Evolutionary conservation across 73 alveolate species (phyloP).

Genomic region (Stentor roeselii): DNA sequence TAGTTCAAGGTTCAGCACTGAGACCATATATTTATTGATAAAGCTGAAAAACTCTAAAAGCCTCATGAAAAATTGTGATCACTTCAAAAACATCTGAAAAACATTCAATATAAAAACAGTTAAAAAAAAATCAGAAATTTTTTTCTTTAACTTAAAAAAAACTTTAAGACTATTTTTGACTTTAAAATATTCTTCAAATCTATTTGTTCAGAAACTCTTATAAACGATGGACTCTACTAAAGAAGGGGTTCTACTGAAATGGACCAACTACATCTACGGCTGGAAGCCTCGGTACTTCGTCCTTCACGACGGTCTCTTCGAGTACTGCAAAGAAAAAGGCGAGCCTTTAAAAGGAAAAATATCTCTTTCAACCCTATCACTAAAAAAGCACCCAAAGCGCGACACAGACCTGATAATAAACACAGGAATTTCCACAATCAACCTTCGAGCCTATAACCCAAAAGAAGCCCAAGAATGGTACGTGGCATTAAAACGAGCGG

Average conservation of each 20-base stretch:
- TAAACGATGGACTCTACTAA: neutral
- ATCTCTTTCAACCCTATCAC: neutral
- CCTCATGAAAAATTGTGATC: too few species aligned
- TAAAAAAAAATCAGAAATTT: too few species aligned
- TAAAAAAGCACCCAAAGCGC: neutral
- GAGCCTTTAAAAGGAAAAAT: neutral
- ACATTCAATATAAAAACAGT: too few species aligned
- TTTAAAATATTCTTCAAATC: too few species aligned
- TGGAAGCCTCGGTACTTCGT: conserved; percentile 10
- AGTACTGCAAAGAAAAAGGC: conserved; percentile 26
- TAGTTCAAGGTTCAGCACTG: too few species aligned
- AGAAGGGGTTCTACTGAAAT: conserved; percentile 9
- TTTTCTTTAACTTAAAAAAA: too few species aligned
- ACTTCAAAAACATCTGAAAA: too few species aligned
- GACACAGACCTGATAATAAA: conserved; percentile 1
- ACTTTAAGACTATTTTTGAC: too few species aligned
- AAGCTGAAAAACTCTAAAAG: too few species aligned
- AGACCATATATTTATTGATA: too few species aligned
- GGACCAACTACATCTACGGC: conserved; percentile 21
- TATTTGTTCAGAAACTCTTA: neutral
- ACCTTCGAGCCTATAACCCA: conserved; percentile 35
- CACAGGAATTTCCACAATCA: conserved; percentile 36
- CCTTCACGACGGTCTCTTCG: conserved; percentile 6
- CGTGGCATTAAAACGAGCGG: conserved; percentile 28
- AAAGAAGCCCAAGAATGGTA: conserved; percentile 51